These are phyloP conservation scores for Globisporangium nunn DNA, from an alignment of 352 stramenopile species.

Conservation along the genomic window DNA sequence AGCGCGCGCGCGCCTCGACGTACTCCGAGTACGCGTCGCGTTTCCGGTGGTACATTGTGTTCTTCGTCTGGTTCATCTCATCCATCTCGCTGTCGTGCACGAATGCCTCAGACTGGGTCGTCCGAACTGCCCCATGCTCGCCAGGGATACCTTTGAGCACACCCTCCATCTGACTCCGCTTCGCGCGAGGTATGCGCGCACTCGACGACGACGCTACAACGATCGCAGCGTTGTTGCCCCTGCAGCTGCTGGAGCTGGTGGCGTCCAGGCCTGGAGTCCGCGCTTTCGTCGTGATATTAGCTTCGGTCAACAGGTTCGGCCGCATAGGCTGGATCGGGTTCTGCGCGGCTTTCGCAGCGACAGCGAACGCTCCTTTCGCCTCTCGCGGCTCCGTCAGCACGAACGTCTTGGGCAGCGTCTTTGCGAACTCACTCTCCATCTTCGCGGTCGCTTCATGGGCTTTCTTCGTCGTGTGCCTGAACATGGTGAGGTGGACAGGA, in stretches of 20 bases:
- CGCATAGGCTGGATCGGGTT: constrained; percentile 49
- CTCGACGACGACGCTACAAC: constrained; percentile 10
- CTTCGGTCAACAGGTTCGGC: constrained; percentile 29
- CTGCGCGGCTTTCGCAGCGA: constrained; percentile 39
- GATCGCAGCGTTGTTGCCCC: constrained; percentile 11
- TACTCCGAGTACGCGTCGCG: constrained; percentile 85
- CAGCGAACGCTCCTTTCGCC: constrained; percentile 34
- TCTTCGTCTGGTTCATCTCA: constrained; percentile 69
- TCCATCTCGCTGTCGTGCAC: constrained; percentile 69
- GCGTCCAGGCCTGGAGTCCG: constrained; percentile 14
- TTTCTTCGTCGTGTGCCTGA: constrained; percentile 45
- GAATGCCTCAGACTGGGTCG: constrained; percentile 47
- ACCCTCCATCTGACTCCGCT: constrained; percentile 77
- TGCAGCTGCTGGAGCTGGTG: background rate
- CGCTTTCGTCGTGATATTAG: constrained; percentile 11
- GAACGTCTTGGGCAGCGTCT: constrained; percentile 54
- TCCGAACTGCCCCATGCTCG: constrained; percentile 17
- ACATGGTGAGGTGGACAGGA: background rate
- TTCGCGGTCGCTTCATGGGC: constrained; percentile 25
- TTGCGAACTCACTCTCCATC: constrained; percentile 37
- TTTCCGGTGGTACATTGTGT: constrained; percentile 71
- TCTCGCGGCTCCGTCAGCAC: constrained; percentile 51
- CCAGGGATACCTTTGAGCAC: constrained; percentile 54
- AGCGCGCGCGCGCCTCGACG: constrained; percentile 78
- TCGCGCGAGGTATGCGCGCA: constrained; percentile 47